Evolutionary conservation across 164 flowering plant species (phyloP), one percentile per base, ranked within the genome.

Genomic region (Euptelea pleiosperma): DNA sequence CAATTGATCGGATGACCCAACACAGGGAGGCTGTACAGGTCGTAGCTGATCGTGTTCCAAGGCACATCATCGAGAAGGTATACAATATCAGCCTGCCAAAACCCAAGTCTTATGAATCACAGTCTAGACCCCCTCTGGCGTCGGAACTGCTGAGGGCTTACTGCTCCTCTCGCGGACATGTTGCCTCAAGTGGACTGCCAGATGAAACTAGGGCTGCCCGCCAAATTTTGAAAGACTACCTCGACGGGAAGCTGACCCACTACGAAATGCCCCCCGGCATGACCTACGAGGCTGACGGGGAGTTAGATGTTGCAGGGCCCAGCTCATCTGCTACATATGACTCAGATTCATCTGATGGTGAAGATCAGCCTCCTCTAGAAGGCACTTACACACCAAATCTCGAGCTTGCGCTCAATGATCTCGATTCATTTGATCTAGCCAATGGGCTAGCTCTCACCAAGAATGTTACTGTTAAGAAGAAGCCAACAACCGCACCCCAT

Each of bases 161-260:
- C 55, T 93, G 99, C 68, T 73, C 85, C 16, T 93, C 99, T 36
- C 95, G 97, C 49, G 92, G 96, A 6, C 75, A 85, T 63, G 92
- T 91, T 48, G 85, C 79, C 40, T 79, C 99, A 0, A 82, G 91
- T 71, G 99, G 99, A 24, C 70, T 86, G 60, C 97, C 99, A 0
- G 96, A 93, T 77, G 99, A 90, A 77, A 88, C 96, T 1, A 72
- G 70, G 70, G 96, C 95, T 22, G 75, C 97, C 6, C 89, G 96
- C 4, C 79, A 57, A 58, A 86, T 93, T 41, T 64, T 93, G 79
- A 90, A 93, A 70, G 97, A 90, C 65, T 93, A 83, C 66, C 72
- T 90, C 52, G 96, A 88, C 60, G 97, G 97, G 10, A 90, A 86
- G 76, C 73, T 93, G 57, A 83, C 82, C 10, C 97, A 93, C 74